Percentiles rank a stretch among this genome's conserved stretches.
These are phyloP conservation scores for Suhomyces tanzawaensis DNA, from an alignment of 805 yeast species.

Conservation along the genomic window DNA sequence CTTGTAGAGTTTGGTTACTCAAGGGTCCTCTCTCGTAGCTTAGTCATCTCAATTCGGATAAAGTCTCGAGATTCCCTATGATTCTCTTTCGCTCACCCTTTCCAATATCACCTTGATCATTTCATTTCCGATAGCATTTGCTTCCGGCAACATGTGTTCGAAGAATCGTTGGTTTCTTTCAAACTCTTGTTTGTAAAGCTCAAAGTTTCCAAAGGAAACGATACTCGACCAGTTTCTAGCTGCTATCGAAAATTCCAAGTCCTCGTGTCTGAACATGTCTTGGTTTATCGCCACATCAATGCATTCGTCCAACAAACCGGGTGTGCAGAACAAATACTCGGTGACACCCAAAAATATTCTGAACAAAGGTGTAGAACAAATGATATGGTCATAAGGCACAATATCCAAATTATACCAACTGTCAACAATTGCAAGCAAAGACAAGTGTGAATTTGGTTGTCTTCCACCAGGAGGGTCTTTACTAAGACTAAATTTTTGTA, in stretches of 20 bases:
- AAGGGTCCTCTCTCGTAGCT: too few relatives aligned
- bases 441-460: constrained; percentile 85
- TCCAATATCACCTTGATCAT: constrained; percentile 80
- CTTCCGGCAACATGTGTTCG: constrained; percentile 82
- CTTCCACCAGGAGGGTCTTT: constrained; percentile 65
- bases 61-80: too few relatives aligned
- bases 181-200: constrained; percentile 67
- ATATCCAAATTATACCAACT: constrained; percentile 85
- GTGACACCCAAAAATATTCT: constrained; percentile 92
- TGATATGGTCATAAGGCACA: constrained; percentile 94
- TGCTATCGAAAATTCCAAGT: constrained; percentile 87
- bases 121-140: constrained; percentile 84
- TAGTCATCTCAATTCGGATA: too few relatives aligned
- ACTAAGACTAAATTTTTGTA: constrained; percentile 77
- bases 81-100: constrained; percentile 34
- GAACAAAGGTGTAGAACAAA: constrained; percentile 90
- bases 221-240: constrained; percentile 87
- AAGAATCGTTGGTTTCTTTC: constrained; percentile 82
- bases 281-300: constrained; percentile 68
- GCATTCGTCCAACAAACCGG: constrained; percentile 77
- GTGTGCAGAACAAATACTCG: constrained; percentile 84
- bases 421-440: constrained; percentile 87
- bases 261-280: constrained; percentile 77
- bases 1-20: too few relatives aligned
- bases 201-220: constrained; percentile 71